Evolutionary conservation across 2,329 filamentous ascomycete genomes (phyloP), one percentile per base, ranked within the genome.

Genomic region (Eurotiales sp.): DNA sequence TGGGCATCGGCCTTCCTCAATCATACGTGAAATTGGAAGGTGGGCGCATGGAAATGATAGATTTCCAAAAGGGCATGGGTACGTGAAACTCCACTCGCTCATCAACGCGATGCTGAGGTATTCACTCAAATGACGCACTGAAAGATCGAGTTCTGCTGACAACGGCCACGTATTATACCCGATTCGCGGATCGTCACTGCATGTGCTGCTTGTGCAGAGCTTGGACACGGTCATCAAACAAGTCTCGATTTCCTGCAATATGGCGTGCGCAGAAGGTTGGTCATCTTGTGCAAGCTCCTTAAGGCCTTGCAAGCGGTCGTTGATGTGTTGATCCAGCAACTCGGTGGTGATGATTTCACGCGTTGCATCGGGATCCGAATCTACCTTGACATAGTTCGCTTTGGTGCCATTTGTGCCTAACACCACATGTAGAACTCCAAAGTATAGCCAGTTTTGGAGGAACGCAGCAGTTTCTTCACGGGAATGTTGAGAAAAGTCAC

Each of bases 361-460:
- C 5, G 7, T 21, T 14, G 15, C 46, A 29, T 41, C 12, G 7
- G 14, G 12, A 17, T 27, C 36, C 14, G 23, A n/a, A n/a, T n/a
- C n/a, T n/a, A n/a, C 7, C 37, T 3, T 48, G 25, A 48, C 21
- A 48, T 48, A 48, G 22, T 48, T 48, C 22, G 15, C 22, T 21
- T 48, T 40, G 14, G 14, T 21, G 23, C 46, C 34, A 30, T 48
- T 40, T 14, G 11, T 32, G 10, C 46, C 46, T 11, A 48, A 19
- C 11, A 41, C 34, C 15, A 48, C 36, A 34, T 36, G 41, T 19
- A 48, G 46, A 17, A 25, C 23, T 21, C 46, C 36, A 14, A 48
- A 48, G 29, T 48, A 48, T 8, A 48, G 46, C 46, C 36, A 48
- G 15, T 48, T 30, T 11, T 48, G 46, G 36, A 48, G 39, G 27